phyloP scores from a whole-genome alignment of 805 yeast genomes.

The Grigorovia jiainica region DNA sequence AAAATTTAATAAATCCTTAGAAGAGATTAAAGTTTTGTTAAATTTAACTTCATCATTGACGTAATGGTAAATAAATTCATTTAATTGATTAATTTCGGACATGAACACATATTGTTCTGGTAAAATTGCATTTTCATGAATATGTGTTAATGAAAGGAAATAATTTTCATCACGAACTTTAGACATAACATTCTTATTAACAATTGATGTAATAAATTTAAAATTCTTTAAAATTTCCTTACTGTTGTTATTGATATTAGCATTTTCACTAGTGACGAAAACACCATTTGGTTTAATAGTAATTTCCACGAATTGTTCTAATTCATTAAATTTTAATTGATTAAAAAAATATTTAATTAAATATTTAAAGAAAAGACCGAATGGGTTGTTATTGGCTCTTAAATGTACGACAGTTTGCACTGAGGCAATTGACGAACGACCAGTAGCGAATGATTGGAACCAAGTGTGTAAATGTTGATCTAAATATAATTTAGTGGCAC shows the following conservation, averaged over 20 bases:
- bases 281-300: conserved; percentile 43
- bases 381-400: conserved; percentile 70
- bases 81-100: conserved; percentile 82
- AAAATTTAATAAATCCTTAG: conserved; percentile 45
- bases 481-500: conserved; percentile 30
- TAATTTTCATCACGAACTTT: conserved; percentile 66
- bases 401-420: conserved; percentile 53
- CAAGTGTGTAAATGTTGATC: conserved; percentile 26
- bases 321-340: conserved; percentile 44
- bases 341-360: conserved; percentile 50
- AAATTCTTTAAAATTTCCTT: conserved; percentile 37
- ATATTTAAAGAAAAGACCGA: conserved; percentile 57
- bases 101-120: conserved; percentile 75
- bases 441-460: conserved; percentile 69
- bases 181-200: conserved; percentile 77
- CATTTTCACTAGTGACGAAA: conserved; percentile 17
- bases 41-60: conserved; percentile 16
- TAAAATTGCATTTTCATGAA: conserved; percentile 59
- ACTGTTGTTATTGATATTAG: conserved; percentile 24
- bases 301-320: conserved; percentile 45
- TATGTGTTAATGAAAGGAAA: conserved; percentile 75
- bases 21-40: conserved; percentile 31
- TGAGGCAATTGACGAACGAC: conserved; percentile 67
- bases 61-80: conserved; percentile 38
- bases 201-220: conserved; percentile 73